Base-by-base conservation (phyloP, 129 eudicot species). In the Chrysanthemum lavandulifolium region DNA sequence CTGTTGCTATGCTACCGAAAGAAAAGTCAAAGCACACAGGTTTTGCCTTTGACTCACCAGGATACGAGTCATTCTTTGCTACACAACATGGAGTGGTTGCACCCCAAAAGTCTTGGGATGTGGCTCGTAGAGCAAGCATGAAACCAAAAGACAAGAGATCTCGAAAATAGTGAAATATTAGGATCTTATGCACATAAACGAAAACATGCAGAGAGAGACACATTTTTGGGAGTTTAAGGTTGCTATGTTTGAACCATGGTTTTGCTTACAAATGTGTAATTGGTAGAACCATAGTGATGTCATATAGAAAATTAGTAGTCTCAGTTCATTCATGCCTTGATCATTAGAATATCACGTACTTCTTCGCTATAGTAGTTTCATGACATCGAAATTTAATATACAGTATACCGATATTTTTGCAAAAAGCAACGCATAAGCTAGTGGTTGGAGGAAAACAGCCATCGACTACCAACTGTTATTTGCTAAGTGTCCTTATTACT, bases 101-200 rank as follows among this genome's bases (percentile, higher is more conserved):
- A 8, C 98, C 98, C 50, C 98, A 94, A 21, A 90, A 86, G 84
- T 77, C 98, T n/a, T 94, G 98, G 98, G 97, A 94, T 27, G 98
- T 94, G 68, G 97, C 85, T 47, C 80, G 91, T 50, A 81, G 98
- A 86, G 98, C 98, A 14, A 94, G 93, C 83, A 83, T 88, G 93
- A 85, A 70, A 76, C 79, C 86, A 25, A 85, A 82, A 14, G 76
- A 87, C 19, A 88, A 83, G 64, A 73, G 75, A 51, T 78, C 88
- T 61, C 55, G 57, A 63, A 40, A 71, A 73, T 67, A 76, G 72
- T 56, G 63, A 76, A 48, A 11, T 40, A 36, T 13, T 66, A 51
- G 67, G 58, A 65, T 54, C 69, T 55, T 80, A 7, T 18, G n/a
- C 43, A 51, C 65, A 52, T 48, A 77, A 48, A 18, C 18, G 3